Conservation (phyloP, 805 yeast genomes). For the Limtongozyma cylindracea region DNA sequence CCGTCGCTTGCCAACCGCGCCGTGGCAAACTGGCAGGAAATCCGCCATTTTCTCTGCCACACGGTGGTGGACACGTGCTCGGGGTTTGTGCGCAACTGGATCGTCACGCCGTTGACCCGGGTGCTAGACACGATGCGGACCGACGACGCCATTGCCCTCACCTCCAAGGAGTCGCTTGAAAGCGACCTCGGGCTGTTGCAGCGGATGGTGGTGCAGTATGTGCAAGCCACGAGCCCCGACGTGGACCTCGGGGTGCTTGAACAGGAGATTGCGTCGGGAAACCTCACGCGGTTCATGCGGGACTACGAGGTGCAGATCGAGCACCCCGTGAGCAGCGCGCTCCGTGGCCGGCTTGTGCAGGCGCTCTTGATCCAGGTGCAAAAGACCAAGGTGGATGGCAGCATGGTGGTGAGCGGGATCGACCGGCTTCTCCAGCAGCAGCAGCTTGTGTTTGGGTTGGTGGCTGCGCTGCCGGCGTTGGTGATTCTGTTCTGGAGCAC, state of each 20-base stretch:
- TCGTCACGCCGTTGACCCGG: conserved; percentile 45
- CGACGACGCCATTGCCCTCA: conserved; percentile 52
- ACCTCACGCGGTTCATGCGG: conserved; percentile 54
- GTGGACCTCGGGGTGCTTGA: conserved; percentile 9
- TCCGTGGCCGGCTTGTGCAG: conserved; percentile 51
- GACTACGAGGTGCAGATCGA: conserved; percentile 58
- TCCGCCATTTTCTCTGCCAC: conserved; percentile 26
- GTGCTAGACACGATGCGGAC: conserved; percentile 64
- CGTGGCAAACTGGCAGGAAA: conserved; percentile 21
- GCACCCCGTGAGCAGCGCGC: conserved; percentile 33
- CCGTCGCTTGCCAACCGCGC: conserved; percentile 17
- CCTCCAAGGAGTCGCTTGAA: conserved; percentile 53
- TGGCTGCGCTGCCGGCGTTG: conserved; percentile 68
- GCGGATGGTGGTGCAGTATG: conserved; percentile 67
- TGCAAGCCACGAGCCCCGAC: conserved; percentile 8
- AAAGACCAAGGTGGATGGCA: conserved; percentile 89
- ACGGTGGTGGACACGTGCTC: conserved; percentile 35
- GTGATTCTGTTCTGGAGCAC: conserved; percentile 24
- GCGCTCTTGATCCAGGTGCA: conserved; percentile 79
- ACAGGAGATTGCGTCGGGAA: conserved; percentile 38
- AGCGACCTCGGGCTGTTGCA: conserved; percentile 65
- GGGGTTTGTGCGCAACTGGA: conserved; percentile 68
- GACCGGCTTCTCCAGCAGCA: conserved; percentile 77
- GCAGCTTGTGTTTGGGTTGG: conserved; percentile 79
- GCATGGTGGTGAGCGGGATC: conserved; percentile 71